Evolutionary conservation across 139 green algal genomes (phyloP).

Genomic region (Tetratostichococcus sp.): DNA sequence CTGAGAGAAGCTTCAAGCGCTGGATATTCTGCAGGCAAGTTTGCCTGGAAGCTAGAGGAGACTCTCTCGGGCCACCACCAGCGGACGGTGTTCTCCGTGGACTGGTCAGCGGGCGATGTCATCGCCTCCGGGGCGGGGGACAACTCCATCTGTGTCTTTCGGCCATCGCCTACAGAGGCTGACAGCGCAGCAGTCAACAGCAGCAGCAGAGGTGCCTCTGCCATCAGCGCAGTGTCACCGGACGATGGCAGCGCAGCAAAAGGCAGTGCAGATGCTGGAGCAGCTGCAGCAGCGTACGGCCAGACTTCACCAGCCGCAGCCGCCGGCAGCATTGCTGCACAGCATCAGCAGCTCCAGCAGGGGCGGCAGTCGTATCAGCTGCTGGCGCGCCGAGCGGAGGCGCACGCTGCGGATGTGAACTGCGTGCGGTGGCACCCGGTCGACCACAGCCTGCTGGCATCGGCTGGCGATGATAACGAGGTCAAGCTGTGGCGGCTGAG

Average conservation of each 20-base stretch:
- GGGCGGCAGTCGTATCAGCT: constrained; percentile 22
- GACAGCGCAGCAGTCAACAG: background rate
- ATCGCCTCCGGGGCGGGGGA: constrained; percentile 70
- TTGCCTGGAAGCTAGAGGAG: constrained; percentile 31
- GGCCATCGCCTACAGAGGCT: too few relatives aligned
- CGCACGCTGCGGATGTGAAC: constrained; percentile 75
- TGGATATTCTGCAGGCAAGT: constrained; percentile 14
- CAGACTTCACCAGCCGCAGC: constrained; percentile 1
- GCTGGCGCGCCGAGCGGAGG: constrained; percentile 23
- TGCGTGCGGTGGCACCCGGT: constrained; percentile 76
- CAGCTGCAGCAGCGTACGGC: background rate
- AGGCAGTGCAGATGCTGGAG: background rate
- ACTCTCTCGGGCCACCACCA: constrained; percentile 66
- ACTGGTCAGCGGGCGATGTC: constrained; percentile 57
- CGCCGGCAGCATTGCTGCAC: background rate
- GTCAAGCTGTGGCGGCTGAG: constrained; percentile 67
- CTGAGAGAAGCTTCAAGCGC: background rate
- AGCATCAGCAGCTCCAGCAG: background rate
- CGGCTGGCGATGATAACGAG: constrained; percentile 62
- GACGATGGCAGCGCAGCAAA: background rate
- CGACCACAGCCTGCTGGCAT: constrained; percentile 54
- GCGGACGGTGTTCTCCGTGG: constrained; percentile 71
- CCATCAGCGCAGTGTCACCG: too few relatives aligned
- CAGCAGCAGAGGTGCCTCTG: background rate
- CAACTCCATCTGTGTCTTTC: constrained; percentile 69